Base-by-base conservation (phyloP, 2,329 filamentous ascomycete species). In the Pyrenophora seminiperda region DNA sequence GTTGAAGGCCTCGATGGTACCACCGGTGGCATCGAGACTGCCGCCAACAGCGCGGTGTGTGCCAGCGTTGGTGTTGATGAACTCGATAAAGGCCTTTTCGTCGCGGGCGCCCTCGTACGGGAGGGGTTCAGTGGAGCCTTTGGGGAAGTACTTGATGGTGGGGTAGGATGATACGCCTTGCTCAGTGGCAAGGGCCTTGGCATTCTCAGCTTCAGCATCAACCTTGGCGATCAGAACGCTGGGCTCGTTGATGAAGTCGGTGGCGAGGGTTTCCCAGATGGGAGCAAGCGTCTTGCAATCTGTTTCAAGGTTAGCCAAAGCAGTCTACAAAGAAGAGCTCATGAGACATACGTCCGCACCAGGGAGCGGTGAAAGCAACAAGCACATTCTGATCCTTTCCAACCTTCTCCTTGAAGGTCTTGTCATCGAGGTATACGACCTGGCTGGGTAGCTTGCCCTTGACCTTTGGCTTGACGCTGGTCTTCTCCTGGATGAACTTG, bases 281-380 rank as follows among this genome's bases (percentile, higher is more conserved):
- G 94, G 94, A 40, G 92, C 92, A 57, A 99, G 87, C 66, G 70
- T 87, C 82, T 99, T 99, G 89, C 94, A 99, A 84, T 99, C 94
- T 97, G 71, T 7, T 24, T 24, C 7, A 27, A 13, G 36, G 48
- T 63, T 32, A 64, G 58, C 43, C 7, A 34, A 47, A 11, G 9
- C 20, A n/a, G 1, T 18, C 11, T 40, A 9, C 18, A 13, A 4
- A 19, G 14, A 7, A 5, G 19, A 22, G 3, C 13, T 53, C 61
- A 62, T 0, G 39, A 22, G 6, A 89, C 91, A 77, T 84, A 97
- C 94, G 93, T 75, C 93, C 93, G 77, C 94, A 99, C 94, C 93
- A 97, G 44, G 94, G 92, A 44, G 94, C 93, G 63, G 95, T 99
- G 76, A 99, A 99, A 37, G 95, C 92, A 72, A 99, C 92, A 47